Evolutionary conservation across 345 rosid genomes (phyloP).

Genomic region (Heritiera fomes): DNA sequence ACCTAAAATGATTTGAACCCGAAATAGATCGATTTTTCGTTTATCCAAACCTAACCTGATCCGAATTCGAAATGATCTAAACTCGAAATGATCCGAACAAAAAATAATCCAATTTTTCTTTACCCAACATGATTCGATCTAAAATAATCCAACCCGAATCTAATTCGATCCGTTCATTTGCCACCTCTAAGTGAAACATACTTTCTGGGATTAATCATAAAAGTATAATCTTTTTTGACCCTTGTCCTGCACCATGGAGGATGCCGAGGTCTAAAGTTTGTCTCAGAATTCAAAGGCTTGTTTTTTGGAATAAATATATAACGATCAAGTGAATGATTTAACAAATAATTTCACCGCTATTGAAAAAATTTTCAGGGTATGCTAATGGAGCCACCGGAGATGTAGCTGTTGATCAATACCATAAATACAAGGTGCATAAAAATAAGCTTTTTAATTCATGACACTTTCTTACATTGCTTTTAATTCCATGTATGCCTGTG

Average conservation of each 20-base stretch:
- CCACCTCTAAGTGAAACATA: background rate
- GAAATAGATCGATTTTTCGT: too few species aligned
- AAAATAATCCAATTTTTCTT: too few species aligned
- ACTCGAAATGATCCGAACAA: too few species aligned
- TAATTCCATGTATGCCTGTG: background rate
- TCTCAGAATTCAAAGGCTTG: too few species aligned
- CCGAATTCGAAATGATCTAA: too few species aligned
- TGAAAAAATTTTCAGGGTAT: slow-evolving; percentile 31
- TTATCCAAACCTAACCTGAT: too few species aligned
- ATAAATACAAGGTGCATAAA: slow-evolving; percentile 55
- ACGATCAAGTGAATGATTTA: background rate
- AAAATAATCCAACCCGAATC: too few species aligned
- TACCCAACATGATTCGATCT: too few species aligned
- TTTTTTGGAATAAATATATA: background rate
- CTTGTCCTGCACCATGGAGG: background rate
- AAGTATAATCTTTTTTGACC: too few species aligned
- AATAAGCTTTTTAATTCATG: background rate
- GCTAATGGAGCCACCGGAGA: slow-evolving; percentile 44
- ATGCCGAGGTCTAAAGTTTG: background rate
- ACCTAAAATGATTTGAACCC: too few species aligned
- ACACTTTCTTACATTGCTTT: background rate
- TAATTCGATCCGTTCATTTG: too few species aligned
- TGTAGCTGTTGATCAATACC: slow-evolving; percentile 48
- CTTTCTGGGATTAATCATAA: background rate
- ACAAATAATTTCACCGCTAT: background rate